Evolutionary conservation across 177 flowering plant species (phyloP).

Genomic region (Vitis hybrid): DNA sequence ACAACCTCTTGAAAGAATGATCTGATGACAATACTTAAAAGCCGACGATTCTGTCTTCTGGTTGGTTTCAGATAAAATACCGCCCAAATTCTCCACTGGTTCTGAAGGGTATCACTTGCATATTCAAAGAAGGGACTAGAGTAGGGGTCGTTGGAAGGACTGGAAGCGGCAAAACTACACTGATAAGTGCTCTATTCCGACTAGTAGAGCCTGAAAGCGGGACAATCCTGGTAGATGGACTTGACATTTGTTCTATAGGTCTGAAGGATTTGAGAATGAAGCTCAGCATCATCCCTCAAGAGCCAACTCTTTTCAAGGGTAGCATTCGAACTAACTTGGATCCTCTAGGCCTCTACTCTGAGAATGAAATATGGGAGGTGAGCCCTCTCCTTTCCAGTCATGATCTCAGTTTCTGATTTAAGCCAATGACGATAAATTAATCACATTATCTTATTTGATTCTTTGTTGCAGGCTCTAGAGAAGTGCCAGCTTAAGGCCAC

Average conservation of each 20-base stretch:
- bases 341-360: conserved; percentile 11
- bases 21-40: too few relatives aligned
- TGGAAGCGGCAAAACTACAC: conserved; percentile 46
- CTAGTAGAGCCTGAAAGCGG: conserved; percentile 42
- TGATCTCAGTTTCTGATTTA: too few relatives aligned
- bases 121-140: conserved; percentile 35
- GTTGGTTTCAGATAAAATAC: conserved; percentile 58
- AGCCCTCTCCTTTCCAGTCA: not conserved
- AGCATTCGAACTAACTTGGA: conserved; percentile 11
- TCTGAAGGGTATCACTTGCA: conserved; percentile 41
- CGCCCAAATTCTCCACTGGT: conserved; percentile 37
- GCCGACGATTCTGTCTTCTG: not conserved
- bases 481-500: conserved; percentile 12
- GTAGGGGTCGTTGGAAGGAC: conserved; percentile 50
- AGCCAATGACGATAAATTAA: not conserved
- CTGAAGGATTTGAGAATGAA: conserved; percentile 32
- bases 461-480: conserved; percentile 3
- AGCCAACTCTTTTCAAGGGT: conserved; percentile 13
- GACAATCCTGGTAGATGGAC: conserved; percentile 30
- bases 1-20: not conserved
- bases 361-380: conserved; percentile 19
- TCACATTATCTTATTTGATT: not conserved
- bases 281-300: conserved; percentile 30
- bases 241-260: conserved; percentile 40
- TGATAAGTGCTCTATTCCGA: conserved; percentile 39